Evolutionary conservation across 2,329 filamentous ascomycete species (phyloP).

Genomic region (Alternaria brassicicola): DNA sequence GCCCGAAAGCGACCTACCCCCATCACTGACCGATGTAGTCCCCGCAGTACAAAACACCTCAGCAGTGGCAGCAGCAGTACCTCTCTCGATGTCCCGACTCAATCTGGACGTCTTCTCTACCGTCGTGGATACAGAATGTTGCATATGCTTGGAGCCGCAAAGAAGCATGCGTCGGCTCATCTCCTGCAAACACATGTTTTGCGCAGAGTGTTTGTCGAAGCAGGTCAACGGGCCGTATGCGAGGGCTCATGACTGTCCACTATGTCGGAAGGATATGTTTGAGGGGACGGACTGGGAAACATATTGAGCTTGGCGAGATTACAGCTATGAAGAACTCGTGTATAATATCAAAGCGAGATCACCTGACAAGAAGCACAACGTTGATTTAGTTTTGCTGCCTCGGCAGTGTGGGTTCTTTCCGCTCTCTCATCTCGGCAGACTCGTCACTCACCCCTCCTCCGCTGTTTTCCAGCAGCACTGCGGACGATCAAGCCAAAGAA

Average conservation of each 20-base stretch:
- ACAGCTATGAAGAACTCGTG: not conserved
- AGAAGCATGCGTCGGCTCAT: conserved; percentile 5
- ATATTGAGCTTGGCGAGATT: not conserved
- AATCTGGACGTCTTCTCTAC: not conserved
- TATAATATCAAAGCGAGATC: too few relatives aligned
- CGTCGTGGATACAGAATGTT: conserved; percentile 4
- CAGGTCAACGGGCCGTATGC: not conserved
- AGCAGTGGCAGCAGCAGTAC: not conserved
- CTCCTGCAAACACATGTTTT: conserved; percentile 7
- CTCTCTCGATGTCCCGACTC: not conserved
- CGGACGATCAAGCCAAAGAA: not conserved
- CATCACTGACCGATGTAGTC: not conserved
- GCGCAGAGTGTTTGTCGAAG: not conserved
- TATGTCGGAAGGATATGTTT: conserved; percentile 1
- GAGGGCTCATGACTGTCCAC: not conserved
- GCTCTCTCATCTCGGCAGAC: not conserved
- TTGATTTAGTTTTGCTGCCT: not conserved
- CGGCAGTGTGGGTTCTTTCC: not conserved
- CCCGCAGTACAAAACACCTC: not conserved
- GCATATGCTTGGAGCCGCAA: conserved; percentile 4
- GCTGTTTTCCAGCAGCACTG: not conserved
- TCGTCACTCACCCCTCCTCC: not conserved
- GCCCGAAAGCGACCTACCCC: not conserved
- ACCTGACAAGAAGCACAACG: not conserved
- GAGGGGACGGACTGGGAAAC: not conserved